Percentiles rank a stretch among this genome's conserved stretches.
Conservation (phyloP, 805 yeast species). For the Tetrapisispora arboricola region DNA sequence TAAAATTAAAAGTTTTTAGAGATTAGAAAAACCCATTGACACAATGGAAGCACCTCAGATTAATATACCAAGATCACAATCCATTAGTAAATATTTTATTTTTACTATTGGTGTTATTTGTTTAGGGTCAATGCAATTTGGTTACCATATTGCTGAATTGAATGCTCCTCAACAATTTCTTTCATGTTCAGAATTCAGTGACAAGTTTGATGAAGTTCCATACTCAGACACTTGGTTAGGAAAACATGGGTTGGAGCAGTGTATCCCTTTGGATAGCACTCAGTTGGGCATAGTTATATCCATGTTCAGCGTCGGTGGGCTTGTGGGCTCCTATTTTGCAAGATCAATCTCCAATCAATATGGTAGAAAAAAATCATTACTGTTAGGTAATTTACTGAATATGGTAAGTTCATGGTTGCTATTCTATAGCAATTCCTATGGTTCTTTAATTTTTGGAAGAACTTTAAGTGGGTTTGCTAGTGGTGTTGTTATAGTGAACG, state of each 20-base stretch:
- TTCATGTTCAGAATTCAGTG: constrained; percentile 37
- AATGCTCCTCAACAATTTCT: constrained; percentile 77
- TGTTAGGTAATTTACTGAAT: constrained; percentile 42
- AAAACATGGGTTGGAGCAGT: constrained; percentile 33
- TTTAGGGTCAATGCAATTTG: constrained; percentile 77
- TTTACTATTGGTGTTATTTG: constrained; percentile 39
- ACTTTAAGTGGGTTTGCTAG: constrained; percentile 77
- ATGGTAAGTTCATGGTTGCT: constrained; percentile 55
- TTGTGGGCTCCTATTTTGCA: constrained; percentile 60
- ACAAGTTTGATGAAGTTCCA: constrained; percentile 6
- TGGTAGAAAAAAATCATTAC: constrained; percentile 51
- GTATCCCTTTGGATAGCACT: constrained; percentile 47
- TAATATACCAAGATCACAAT: neutral
- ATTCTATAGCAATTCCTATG: constrained; percentile 37
- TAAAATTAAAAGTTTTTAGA: too few relatives aligned
- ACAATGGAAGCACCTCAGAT: neutral
- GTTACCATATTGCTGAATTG: constrained; percentile 89
- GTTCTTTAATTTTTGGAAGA: constrained; percentile 51
- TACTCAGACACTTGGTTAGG: constrained; percentile 17
- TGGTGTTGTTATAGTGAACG: constrained; percentile 76
- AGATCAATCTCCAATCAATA: constrained; percentile 52
- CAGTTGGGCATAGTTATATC: constrained; percentile 69
- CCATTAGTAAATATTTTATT: neutral
- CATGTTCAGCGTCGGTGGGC: constrained; percentile 74
- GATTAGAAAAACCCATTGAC: too few relatives aligned